These are phyloP conservation scores for Diaporthe caulivora DNA, from an alignment of 2,329 filamentous ascomycete species.

Conservation along the genomic window DNA sequence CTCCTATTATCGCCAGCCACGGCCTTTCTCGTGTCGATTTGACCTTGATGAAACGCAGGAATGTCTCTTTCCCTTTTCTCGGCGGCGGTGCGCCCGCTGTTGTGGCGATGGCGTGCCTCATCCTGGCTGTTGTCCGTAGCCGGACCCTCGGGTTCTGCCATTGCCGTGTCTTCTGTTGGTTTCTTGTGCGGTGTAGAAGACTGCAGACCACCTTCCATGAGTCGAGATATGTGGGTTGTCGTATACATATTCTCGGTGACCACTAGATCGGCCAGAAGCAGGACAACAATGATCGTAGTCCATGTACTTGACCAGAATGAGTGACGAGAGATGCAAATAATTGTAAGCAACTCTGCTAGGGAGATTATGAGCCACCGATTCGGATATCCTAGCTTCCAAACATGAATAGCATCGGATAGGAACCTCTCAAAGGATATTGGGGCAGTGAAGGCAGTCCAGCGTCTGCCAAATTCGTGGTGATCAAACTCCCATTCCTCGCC, in stretches of 20 bases:
- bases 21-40: background rate
- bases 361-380: background rate
- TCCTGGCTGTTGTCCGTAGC: background rate
- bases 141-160: background rate
- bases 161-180: too few relatives aligned
- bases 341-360: conserved; percentile 2
- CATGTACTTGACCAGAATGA: background rate
- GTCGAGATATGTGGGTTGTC: background rate
- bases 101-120: too few relatives aligned
- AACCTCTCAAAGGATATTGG: background rate
- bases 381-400: background rate
- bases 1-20: background rate
- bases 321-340: background rate
- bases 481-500: background rate
- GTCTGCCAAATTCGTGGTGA: background rate
- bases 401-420: background rate
- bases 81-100: background rate
- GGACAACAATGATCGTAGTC: background rate
- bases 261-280: background rate
- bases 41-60: background rate
- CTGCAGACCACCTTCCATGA: conserved; percentile 1
- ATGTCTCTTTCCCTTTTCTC: too few relatives aligned
- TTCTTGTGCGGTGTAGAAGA: background rate
- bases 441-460: background rate
- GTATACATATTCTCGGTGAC: background rate